These are phyloP conservation scores for Leishmania tropica DNA, from an alignment of 208 protist genomes.

Conservation along the genomic window DNA sequence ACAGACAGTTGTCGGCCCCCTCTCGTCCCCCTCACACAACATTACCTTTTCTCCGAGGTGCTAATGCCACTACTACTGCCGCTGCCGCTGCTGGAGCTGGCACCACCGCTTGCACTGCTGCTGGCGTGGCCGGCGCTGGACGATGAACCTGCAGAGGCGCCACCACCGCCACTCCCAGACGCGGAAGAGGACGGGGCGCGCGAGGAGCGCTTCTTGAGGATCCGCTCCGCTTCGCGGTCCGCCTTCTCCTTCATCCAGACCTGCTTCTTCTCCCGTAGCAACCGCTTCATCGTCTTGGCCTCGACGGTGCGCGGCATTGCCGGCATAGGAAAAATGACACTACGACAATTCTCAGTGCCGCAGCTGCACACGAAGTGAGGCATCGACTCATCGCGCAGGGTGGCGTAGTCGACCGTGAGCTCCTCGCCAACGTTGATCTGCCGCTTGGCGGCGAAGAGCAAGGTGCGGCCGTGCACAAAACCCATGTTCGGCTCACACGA, in stretches of 20 bases:
- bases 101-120: slow-evolving; percentile 13
- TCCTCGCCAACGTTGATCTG: slow-evolving; percentile 86
- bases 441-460: slow-evolving; percentile 76
- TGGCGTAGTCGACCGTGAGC: slow-evolving; percentile 88
- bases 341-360: slow-evolving; percentile 80
- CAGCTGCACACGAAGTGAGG: slow-evolving; percentile 84
- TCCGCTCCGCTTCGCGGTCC: slow-evolving; percentile 67
- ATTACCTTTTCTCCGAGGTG: slow-evolving; percentile 7
- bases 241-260: slow-evolving; percentile 80
- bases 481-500: slow-evolving; percentile 91
- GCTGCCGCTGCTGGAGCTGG: not conserved
- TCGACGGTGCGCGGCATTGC: slow-evolving; percentile 71
- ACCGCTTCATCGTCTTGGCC: slow-evolving; percentile 50
- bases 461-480: slow-evolving; percentile 81
- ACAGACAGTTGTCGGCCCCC: not conserved
- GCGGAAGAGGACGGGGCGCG: not conserved
- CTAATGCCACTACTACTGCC: not conserved
- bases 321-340: slow-evolving; percentile 78
- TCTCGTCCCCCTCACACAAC: not conserved
- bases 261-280: slow-evolving; percentile 78
- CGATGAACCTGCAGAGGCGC: slow-evolving; percentile 3
- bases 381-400: slow-evolving; percentile 81
- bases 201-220: slow-evolving; percentile 70
- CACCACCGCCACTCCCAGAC: slow-evolving; percentile 1
- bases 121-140: slow-evolving; percentile 13